phyloP scores from a whole-genome alignment of 1,284 basidiomycete genomes.

The Tilletia indica region DNA sequence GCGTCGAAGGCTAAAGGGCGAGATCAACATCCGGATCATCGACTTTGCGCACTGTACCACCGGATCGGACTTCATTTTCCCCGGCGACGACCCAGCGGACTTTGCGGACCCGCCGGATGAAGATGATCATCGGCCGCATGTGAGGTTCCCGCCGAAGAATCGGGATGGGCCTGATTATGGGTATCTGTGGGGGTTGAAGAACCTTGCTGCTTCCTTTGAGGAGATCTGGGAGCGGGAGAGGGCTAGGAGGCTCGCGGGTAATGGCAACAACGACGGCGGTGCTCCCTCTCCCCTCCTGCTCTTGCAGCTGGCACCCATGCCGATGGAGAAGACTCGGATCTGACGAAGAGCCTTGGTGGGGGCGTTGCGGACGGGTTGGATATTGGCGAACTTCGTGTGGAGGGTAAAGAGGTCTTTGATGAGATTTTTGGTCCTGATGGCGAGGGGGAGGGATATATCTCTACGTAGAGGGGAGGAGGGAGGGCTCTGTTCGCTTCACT shows the following conservation, averaged over 20 bases:
- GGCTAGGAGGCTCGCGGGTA: constrained; percentile 24
- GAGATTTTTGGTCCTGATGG: constrained; percentile 49
- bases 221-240: constrained; percentile 51
- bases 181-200: constrained; percentile 87
- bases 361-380: constrained; percentile 21
- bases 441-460: constrained; percentile 18
- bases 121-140: constrained; percentile 37
- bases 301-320: neutral
- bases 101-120: constrained; percentile 25
- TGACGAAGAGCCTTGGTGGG: constrained; percentile 2
- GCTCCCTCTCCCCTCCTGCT: neutral
- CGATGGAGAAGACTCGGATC: neutral
- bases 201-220: constrained; percentile 68
- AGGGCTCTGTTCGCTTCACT: too few relatives aligned
- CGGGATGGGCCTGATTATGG: constrained; percentile 85
- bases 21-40: constrained; percentile 91
- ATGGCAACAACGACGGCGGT: neutral
- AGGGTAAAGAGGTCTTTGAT: constrained; percentile 51
- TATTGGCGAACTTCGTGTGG: constrained; percentile 41
- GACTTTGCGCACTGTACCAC: constrained; percentile 99
- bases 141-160: constrained; percentile 80
- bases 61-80: constrained; percentile 79
- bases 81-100: constrained; percentile 23
- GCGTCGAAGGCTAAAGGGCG: constrained; percentile 65
- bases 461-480: neutral